Evolutionary conservation across 306 rosid genomes (phyloP), one percentile per base, ranked within the genome.

Genomic region (Morella rubra): DNA sequence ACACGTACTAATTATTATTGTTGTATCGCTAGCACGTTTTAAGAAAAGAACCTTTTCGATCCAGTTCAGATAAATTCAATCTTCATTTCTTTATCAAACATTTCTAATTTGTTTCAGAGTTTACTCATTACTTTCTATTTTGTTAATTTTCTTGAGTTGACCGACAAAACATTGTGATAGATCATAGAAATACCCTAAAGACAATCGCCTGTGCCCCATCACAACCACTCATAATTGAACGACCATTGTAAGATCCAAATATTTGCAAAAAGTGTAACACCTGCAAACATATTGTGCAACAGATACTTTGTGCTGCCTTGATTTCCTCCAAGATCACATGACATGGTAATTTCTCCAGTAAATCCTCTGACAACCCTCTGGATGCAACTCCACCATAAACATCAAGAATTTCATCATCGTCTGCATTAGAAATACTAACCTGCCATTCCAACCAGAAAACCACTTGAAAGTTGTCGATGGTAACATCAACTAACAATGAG

Each of bases 201-300:
- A 11, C 15, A 12, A 60, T 5, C 4, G 16, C 27, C 16, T 5
- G 14, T 24, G 37, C 44, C 37, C 37, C 14, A 60, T n/a, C 69
- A 7, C 5, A 14, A 62, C 46, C 19, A 11, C 62, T 1, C 44
- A 78, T 59, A 68, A 42, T 11, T 5, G 61, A 7, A 49, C 51
- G 46, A 37, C 12, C 47, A 64, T 24, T 14, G 18, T 41, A 37
- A 32, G 59, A 77, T 77, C 50, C 41, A 44, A 44, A 71, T 61
- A 70, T 77, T 47, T 11, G 27, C 69, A 24, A 46, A 64, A 75
- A 69, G 60, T 69, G 76, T 59, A 60, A 73, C 61, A 92, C 97
- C 96, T 92, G 97, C 84, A 92, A 81, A 80, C 96, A 92, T 87
- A 90, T 88, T 12, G 90, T 54, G 76, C 97, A 92, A 60, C 83